Evolutionary conservation across 192 early-diverging fungal species (phyloP), one percentile per base, ranked within the genome.

Genomic region (Coemansia sp.): DNA sequence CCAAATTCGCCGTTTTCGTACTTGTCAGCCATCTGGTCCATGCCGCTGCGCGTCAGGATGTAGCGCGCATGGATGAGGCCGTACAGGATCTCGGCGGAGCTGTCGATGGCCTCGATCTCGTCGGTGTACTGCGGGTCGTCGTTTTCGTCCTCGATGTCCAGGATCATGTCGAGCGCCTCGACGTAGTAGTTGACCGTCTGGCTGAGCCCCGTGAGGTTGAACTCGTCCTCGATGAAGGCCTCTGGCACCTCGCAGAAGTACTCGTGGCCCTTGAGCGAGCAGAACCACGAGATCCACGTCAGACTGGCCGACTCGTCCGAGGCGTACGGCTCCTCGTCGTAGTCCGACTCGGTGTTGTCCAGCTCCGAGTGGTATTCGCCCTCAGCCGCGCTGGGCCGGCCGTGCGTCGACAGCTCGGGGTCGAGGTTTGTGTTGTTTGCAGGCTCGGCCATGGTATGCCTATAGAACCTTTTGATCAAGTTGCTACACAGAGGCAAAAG

Each of bases 131-230:
- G 60, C 59, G 69, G 71, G 20, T 82, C 75, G 35, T 75, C 65
- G 56, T 67, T 68, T 20, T 75, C 48, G 62, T 82, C 87, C 56
- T 93, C 91, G 22, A 85, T 81, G 83, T 98, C 97, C 60, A 98
- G 81, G 60, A 98, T 97, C 86, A 93, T 90, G 70, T 98, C 95
- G 16, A 98, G 81, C 3, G 95, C 93, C 74, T 95, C 92, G 69
- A 88, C 84, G 77, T 94, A 98, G 61, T 89, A 87, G 25, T 89
- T 89, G 0, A 97, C 90, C 16, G 86, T 79, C 18, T 86, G 78
- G 68, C 82, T 82, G 19, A 98, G 85, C 42, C 97, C 97, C n/a
- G 92, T 95, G 65, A 98, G 78, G 75, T 98, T 98, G 79, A 98
- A 98, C 64, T 95, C 94, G 73, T 98, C 97, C 66, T 93, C 89